Evolutionary conservation across 1,139 yeast genomes (phyloP).

Genomic region (Yamadazyma friedrichii): DNA sequence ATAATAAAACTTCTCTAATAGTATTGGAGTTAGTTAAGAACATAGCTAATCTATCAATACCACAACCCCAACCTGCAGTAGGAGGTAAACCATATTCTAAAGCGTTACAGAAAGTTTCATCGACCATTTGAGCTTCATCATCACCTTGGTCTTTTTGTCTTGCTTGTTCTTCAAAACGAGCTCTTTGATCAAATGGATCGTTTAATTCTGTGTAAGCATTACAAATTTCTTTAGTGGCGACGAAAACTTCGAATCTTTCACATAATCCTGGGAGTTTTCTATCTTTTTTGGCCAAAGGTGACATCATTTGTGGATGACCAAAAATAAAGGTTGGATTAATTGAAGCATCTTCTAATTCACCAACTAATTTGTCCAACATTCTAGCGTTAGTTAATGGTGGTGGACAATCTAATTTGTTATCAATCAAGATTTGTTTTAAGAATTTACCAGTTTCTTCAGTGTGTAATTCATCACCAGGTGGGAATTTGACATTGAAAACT

Average conservation of each 20-base stretch:
- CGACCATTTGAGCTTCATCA: constrained; percentile 96
- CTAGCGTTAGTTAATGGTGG: constrained; percentile 98
- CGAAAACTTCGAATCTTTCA: constrained; percentile 98
- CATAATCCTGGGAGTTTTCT: constrained; percentile 91
- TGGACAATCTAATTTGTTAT: constrained; percentile 84
- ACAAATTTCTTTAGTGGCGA: constrained; percentile 97
- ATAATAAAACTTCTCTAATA: constrained; percentile 93
- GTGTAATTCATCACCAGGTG: constrained; percentile 92
- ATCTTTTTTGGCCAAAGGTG: constrained; percentile 96
- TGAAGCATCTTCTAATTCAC: constrained; percentile 88
- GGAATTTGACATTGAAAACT: constrained; percentile 83
- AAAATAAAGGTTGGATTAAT: constrained; percentile 97
- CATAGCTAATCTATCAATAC: constrained; percentile 98
- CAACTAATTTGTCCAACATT: constrained; percentile 97
- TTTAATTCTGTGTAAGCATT: constrained; percentile 98
- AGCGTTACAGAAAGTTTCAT: constrained; percentile 96
- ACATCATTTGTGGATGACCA: constrained; percentile 99
- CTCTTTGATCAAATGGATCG: constrained; percentile 98
- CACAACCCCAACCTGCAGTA: constrained; percentile 99
- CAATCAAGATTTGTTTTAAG: constrained; percentile 74
- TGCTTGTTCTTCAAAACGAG: constrained; percentile 97
- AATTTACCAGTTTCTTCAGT: constrained; percentile 91
- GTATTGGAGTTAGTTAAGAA: constrained; percentile 95
- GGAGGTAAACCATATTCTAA: constrained; percentile 98
- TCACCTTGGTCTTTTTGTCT: constrained; percentile 98